These are phyloP conservation scores for Nemania sp. DNA, from an alignment of 2,329 filamentous ascomycete species.

Conservation along the genomic window DNA sequence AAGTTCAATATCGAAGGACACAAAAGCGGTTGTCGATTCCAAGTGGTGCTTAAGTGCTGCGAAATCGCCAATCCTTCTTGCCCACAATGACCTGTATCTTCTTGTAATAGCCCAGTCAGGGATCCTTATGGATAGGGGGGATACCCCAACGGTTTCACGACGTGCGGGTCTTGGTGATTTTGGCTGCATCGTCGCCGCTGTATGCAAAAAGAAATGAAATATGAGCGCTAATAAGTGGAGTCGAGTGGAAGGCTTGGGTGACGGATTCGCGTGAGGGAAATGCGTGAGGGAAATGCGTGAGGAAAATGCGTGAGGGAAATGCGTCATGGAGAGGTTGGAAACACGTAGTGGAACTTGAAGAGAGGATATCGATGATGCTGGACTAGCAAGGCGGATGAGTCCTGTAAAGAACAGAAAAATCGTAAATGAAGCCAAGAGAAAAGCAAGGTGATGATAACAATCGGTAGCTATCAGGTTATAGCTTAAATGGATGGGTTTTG, in stretches of 20 bases:
- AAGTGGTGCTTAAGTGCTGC: constrained; percentile 10
- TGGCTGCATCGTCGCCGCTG: neutral
- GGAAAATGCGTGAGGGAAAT: too few species aligned
- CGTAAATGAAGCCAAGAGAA: neutral
- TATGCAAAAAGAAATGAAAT: neutral
- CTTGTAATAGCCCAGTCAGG: constrained; percentile 10
- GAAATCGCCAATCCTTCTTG: constrained; percentile 11
- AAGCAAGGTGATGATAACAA: neutral
- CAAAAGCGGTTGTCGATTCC: constrained; percentile 1
- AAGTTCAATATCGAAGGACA: constrained; percentile 9
- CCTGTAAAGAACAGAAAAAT: neutral
- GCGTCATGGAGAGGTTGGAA: too few species aligned
- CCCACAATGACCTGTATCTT: constrained; percentile 13
- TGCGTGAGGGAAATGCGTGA: too few species aligned
- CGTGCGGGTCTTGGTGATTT: constrained; percentile 1
- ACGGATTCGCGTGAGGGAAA: too few species aligned
- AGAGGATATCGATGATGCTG: neutral
- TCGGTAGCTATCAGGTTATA: neutral
- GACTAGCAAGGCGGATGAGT: neutral
- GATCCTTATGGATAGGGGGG: constrained; percentile 1
- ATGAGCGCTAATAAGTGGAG: too few species aligned
- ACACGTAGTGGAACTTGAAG: neutral
- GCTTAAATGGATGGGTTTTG: neutral
- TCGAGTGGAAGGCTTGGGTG: too few species aligned
- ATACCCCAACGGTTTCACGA: neutral